phyloP scores from a whole-genome alignment of 768 basidiomycete genomes.

The Calocybe gangraenosa region DNA sequence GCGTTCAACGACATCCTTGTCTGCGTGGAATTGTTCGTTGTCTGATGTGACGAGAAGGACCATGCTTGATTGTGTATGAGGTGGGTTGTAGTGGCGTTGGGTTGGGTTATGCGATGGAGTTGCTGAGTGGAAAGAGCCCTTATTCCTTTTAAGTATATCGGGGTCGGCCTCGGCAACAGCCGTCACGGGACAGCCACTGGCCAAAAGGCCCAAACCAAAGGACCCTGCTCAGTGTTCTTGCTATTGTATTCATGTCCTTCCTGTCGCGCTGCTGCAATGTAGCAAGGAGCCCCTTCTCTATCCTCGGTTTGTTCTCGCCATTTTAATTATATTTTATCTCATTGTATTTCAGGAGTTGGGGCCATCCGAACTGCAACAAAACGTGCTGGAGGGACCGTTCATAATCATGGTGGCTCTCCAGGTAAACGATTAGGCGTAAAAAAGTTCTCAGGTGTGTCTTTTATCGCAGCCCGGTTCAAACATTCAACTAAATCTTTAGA shows the following conservation, averaged over 20 bases:
- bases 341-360: constrained; percentile 39
- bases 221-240: too few relatives aligned
- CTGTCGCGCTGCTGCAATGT: constrained; percentile 39
- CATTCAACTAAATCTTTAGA: neutral
- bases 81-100: constrained; percentile 17
- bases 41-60: constrained; percentile 92
- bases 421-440: constrained; percentile 94
- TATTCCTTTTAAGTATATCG: constrained; percentile 26
- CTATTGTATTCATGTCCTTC: constrained; percentile 56
- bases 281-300: constrained; percentile 46
- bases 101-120: constrained; percentile 9
- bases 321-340: neutral
- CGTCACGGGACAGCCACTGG: constrained; percentile 21
- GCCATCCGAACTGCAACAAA: constrained; percentile 94
- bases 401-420: constrained; percentile 89
- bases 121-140: neutral
- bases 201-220: neutral
- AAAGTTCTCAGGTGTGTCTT: constrained; percentile 81
- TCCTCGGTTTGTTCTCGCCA: constrained; percentile 27
- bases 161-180: constrained; percentile 32
- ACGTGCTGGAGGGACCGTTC: constrained; percentile 89
- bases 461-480: neutral
- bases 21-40: constrained; percentile 90
- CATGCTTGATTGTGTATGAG: constrained; percentile 41
- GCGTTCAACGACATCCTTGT: constrained; percentile 93